Percentiles rank a stretch among this genome's conserved stretches.
Evolutionary conservation across 2,329 filamentous ascomycete species (phyloP).

Genomic region (Alternaria triticimaculans): DNA sequence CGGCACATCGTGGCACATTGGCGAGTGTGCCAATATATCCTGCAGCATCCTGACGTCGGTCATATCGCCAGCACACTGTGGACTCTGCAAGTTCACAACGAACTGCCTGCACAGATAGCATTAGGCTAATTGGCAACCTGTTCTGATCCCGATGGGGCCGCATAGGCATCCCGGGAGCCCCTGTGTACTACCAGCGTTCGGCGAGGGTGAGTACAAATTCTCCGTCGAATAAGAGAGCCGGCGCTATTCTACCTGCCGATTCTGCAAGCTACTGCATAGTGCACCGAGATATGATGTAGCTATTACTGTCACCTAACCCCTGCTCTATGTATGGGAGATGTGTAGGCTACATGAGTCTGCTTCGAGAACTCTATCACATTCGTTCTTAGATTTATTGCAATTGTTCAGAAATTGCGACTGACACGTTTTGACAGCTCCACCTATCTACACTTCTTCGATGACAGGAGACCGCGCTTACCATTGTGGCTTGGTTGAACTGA

Average conservation of each 20-base stretch:
- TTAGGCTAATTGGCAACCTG: background rate
- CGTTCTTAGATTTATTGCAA: background rate
- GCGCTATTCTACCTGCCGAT: background rate
- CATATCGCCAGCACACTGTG: background rate
- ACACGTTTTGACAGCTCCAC: background rate
- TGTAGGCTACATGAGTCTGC: background rate
- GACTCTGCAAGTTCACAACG: background rate
- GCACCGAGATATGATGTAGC: background rate
- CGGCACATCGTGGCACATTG: background rate
- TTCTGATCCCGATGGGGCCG: background rate
- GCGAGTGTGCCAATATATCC: background rate
- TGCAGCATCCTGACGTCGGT: background rate
- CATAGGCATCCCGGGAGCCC: background rate
- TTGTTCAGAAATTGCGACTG: background rate
- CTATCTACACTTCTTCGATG: background rate
- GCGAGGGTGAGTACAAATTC: background rate
- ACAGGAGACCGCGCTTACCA: background rate
- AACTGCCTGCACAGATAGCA: background rate
- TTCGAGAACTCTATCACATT: background rate
- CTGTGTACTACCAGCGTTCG: background rate
- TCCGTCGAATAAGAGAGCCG: background rate
- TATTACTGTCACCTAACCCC: background rate
- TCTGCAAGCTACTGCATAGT: background rate
- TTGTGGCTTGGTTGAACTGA: background rate
- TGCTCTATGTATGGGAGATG: background rate